A percentile compares a stretch with the other conserved stretches of the same genome.
Evolutionary conservation across 2,329 filamentous ascomycete species (phyloP).

Genomic region (Fusarium continuum): DNA sequence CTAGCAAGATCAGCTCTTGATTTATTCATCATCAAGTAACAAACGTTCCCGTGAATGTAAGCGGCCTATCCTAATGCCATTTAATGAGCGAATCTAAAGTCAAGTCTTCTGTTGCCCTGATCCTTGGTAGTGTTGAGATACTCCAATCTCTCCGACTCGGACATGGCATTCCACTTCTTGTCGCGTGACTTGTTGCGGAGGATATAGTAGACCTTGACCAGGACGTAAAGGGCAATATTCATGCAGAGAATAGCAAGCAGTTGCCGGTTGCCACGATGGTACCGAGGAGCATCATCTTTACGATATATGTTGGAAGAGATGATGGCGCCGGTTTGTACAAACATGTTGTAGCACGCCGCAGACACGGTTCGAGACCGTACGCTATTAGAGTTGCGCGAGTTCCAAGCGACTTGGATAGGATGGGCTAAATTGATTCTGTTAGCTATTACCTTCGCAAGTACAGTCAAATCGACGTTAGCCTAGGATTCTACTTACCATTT

Average conservation of each 20-base stretch:
- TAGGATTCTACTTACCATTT: slow-evolving; percentile 1
- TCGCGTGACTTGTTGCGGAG: not conserved
- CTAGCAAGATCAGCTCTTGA: too few species aligned
- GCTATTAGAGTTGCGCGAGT: not conserved
- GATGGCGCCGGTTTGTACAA: not conserved
- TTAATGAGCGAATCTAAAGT: too few species aligned
- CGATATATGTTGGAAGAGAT: not conserved
- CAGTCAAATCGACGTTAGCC: too few species aligned
- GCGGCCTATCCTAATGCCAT: too few species aligned
- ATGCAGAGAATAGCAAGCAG: not conserved
- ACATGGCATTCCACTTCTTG: not conserved
- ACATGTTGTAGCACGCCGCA: not conserved
- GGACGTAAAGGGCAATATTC: not conserved
- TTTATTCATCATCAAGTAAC: too few species aligned
- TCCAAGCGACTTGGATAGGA: not conserved
- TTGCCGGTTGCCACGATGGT: not conserved
- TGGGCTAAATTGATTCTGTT: too few species aligned
- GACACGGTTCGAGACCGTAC: not conserved
- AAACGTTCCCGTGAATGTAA: too few species aligned
- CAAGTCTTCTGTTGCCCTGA: not conserved
- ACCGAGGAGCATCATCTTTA: not conserved
- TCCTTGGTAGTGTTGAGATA: not conserved
- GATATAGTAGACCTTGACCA: not conserved
- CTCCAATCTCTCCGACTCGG: not conserved
- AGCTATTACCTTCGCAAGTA: too few species aligned